phyloP scores from a whole-genome alignment of 176 grass and related monocot species.

The Neostapfia colusana region DNA sequence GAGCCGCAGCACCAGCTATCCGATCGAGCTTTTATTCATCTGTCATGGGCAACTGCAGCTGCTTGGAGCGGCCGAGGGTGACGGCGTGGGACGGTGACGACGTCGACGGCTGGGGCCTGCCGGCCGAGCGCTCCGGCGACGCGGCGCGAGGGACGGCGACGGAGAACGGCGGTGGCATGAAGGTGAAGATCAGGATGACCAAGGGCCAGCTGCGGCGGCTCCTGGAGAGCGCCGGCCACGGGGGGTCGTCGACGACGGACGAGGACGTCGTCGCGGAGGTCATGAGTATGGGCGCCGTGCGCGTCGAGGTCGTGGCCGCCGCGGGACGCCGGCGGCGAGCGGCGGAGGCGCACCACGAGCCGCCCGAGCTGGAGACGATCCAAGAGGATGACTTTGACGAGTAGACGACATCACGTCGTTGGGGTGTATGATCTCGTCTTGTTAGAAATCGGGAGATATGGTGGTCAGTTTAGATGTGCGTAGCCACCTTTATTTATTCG shows the following conservation, averaged over 20 bases:
- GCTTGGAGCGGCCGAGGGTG: slow-evolving; percentile 21
- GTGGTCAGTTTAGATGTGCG: neutral
- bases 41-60: slow-evolving; percentile 34
- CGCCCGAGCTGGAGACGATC: slow-evolving; percentile 20
- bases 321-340: neutral
- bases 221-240: slow-evolving; percentile 4
- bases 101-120: neutral
- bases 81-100: slow-evolving; percentile 8
- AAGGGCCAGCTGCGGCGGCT: slow-evolving; percentile 37
- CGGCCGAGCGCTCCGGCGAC: neutral
- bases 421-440: too few species aligned
- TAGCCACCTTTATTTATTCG: neutral
- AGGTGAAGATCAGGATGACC: slow-evolving; percentile 38
- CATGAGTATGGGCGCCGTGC: slow-evolving; percentile 31
- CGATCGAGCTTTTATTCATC: neutral
- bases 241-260: neutral
- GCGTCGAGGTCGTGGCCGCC: slow-evolving; percentile 10
- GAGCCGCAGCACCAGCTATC: neutral
- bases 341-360: slow-evolving; percentile 8
- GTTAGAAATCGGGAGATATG: too few species aligned
- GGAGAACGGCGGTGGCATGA: neutral
- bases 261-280: slow-evolving; percentile 38
- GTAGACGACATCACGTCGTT: neutral
- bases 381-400: slow-evolving; percentile 16
- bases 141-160: too few species aligned